Base-by-base conservation (phyloP, 2,329 filamentous ascomycete genomes). In the Trichoderma harzianum region DNA sequence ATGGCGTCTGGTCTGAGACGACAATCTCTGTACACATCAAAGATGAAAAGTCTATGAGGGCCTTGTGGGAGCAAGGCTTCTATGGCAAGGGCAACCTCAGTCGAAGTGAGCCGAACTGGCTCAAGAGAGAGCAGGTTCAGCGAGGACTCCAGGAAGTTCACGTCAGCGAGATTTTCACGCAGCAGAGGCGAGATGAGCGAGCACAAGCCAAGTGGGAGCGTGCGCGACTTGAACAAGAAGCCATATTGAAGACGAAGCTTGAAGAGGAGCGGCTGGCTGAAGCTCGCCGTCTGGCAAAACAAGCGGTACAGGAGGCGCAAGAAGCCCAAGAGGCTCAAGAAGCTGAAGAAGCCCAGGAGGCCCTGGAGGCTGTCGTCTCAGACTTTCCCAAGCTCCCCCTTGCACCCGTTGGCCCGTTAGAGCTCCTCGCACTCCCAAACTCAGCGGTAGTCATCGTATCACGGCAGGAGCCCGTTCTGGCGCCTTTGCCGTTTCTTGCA, bases 41-140 rank as follows among this genome's bases (percentile, higher is more conserved):
- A 21, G 92, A 98, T 79, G 85, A 90, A 30, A 86, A 86, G 70
- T 91, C 93, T 4, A 91, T 97, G 74, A 87, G 92, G 69, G 93
- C 91, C 1, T 82, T 99, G 28, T 99, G 97, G 96, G 93, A 97
- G 81, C 93, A 97, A 83, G 96, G 96, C 6, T 99, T 99, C 82
- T 99, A 95, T 81, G 97, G 97, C 62, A 98, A 98, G 81, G 96
- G 96, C 58, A 95, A 86, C 76, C 84, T 98, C 72, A 98, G 95
- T 83, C 90, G 97, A 77, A 98, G 95, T 85, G 95, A 99, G 80
- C 95, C 95, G 3, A 96, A 91, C 76, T 99, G 96, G 96, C 82
- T 97, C 65, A 92, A 93, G 74, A 87, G 92, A 74, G 94, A 97
- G 81, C 92, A 93, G 80, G 90, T 91, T 32, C 88, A 91, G 65